Percentiles rank a stretch among this genome's conserved stretches.
phyloP scores from a whole-genome alignment of 768 basidiomycete genomes.

The Tephrocybe sp. region DNA sequence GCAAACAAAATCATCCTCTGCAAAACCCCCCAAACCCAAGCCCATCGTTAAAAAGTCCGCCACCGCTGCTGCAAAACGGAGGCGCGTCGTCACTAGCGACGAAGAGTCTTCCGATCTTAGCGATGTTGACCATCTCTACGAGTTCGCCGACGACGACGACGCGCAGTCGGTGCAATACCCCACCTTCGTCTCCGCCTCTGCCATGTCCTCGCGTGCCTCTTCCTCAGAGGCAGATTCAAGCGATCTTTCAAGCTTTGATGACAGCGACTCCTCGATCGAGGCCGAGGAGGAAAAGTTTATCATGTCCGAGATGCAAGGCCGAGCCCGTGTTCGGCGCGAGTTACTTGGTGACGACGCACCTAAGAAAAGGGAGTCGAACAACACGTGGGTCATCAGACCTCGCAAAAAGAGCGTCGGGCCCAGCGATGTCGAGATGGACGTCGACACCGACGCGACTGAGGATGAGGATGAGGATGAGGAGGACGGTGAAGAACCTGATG shows the following conservation, averaged over 20 bases:
- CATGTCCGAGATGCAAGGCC: slow-evolving; percentile 43
- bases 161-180: slow-evolving; percentile 49
- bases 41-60: slow-evolving; percentile 25
- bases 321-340: slow-evolving; percentile 61
- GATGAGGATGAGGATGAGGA: slow-evolving; percentile 53
- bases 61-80: slow-evolving; percentile 32
- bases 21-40: slow-evolving; percentile 27
- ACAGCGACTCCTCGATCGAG: slow-evolving; percentile 56
- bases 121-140: slow-evolving; percentile 33
- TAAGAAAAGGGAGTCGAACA: slow-evolving; percentile 40
- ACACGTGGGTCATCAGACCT: slow-evolving; percentile 70
- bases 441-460: slow-evolving; percentile 59
- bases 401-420: slow-evolving; percentile 69
- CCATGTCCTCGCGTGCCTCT: slow-evolving; percentile 46
- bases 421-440: slow-evolving; percentile 65
- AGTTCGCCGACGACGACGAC: slow-evolving; percentile 30
- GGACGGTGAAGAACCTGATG: slow-evolving; percentile 38
- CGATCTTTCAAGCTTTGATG: slow-evolving; percentile 41
- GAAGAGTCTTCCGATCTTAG: slow-evolving; percentile 34
- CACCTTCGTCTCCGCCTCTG: slow-evolving; percentile 69
- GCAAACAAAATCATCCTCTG: slow-evolving; percentile 20
- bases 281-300: slow-evolving; percentile 66
- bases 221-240: slow-evolving; percentile 45
- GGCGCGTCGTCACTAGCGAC: slow-evolving; percentile 27
- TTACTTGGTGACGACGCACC: slow-evolving; percentile 51